These are phyloP conservation scores for Periconia sp. DNA, from an alignment of 2,329 filamentous ascomycete species.

Conservation along the genomic window DNA sequence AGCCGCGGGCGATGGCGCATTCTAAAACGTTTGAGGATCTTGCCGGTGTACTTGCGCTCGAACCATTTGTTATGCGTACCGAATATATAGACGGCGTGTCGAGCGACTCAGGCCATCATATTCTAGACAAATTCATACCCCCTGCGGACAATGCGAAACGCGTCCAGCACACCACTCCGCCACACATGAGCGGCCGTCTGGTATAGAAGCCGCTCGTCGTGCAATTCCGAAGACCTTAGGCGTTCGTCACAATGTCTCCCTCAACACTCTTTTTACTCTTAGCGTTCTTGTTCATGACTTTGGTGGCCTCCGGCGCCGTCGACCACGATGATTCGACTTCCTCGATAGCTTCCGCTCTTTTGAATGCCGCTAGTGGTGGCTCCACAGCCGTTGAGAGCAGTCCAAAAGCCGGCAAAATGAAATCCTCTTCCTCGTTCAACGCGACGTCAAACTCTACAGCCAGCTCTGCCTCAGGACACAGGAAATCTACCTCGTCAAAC, in stretches of 20 bases:
- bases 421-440: not conserved
- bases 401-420: not conserved
- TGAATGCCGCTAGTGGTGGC: not conserved
- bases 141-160: conserved; percentile 1
- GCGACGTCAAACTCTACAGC: not conserved
- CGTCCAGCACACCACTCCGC: not conserved
- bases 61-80: not conserved
- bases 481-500: not conserved
- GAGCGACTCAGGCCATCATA: not conserved
- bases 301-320: not conserved
- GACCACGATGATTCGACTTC: not conserved
- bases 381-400: not conserved
- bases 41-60: not conserved
- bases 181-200: not conserved
- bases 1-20: not conserved
- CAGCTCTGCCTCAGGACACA: not conserved
- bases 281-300: not conserved
- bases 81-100: not conserved
- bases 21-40: not conserved
- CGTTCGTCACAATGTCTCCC: not conserved
- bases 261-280: not conserved
- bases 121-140: not conserved
- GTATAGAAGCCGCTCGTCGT: not conserved
- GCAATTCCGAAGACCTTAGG: not conserved
- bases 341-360: not conserved